Evolutionary conservation across 1,284 basidiomycete species (phyloP).

Genomic region (Phenoliferia sp.): DNA sequence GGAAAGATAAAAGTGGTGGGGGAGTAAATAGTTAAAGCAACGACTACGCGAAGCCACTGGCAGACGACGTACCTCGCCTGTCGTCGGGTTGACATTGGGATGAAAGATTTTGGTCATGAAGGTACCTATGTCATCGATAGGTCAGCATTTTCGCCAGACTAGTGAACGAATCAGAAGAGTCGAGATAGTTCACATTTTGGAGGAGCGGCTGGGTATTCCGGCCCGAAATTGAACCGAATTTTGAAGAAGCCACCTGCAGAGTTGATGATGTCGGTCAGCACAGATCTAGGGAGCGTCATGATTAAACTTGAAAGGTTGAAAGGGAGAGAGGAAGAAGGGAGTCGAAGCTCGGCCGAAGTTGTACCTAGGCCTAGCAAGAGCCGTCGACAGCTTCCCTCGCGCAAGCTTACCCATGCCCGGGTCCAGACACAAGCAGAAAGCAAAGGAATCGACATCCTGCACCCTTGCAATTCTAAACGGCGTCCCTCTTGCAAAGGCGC

Average conservation of each 20-base stretch:
- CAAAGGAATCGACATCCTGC: too few relatives aligned
- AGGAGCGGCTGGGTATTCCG: slow-evolving; percentile 83
- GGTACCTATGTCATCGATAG: slow-evolving; percentile 37
- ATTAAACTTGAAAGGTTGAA: not conserved
- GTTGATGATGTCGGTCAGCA: not conserved
- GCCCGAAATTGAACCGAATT: slow-evolving; percentile 73
- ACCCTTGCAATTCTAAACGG: too few relatives aligned
- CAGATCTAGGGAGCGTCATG: not conserved
- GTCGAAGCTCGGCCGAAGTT: not conserved
- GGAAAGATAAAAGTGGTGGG: not conserved
- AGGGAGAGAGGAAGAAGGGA: not conserved
- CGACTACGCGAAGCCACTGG: not conserved
- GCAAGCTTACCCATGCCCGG: not conserved
- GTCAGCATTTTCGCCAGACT: not conserved
- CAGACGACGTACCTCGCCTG: slow-evolving; percentile 55
- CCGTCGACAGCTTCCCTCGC: not conserved
- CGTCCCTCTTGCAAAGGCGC: too few relatives aligned
- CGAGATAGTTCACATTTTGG: slow-evolving; percentile 64
- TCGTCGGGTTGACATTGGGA: slow-evolving; percentile 75
- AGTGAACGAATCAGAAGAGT: not conserved
- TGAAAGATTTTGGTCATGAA: slow-evolving; percentile 93
- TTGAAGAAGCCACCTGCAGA: slow-evolving; percentile 75
- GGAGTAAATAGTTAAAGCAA: not conserved
- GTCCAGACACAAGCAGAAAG: too few relatives aligned
- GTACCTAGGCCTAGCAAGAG: not conserved